Evolutionary conservation across 805 yeast genomes (phyloP).

Genomic region (Yarrowia sp.): DNA sequence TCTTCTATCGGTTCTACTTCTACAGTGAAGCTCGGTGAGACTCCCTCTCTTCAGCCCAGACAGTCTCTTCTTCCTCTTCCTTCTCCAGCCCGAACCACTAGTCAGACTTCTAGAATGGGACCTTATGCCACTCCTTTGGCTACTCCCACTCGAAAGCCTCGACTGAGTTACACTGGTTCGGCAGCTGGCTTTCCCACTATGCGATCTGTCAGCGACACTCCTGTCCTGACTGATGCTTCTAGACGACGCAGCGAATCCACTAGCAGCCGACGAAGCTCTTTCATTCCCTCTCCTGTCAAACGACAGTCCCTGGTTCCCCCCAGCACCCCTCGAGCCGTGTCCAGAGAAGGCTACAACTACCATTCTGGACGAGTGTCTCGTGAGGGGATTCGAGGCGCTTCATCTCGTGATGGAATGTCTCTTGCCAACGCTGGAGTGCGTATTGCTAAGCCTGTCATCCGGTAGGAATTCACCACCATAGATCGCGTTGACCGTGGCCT

Average conservation of each 20-base stretch:
- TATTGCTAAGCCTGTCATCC: neutral
- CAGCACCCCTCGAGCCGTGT: neutral
- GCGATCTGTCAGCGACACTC: conserved; percentile 13
- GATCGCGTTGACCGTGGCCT: conserved; percentile 24
- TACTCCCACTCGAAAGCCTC: conserved; percentile 20
- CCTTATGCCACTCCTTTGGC: conserved; percentile 3
- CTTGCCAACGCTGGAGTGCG: conserved; percentile 22
- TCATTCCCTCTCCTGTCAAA: conserved; percentile 9
- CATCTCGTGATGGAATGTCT: conserved; percentile 18
- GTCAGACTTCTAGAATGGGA: conserved; percentile 3
- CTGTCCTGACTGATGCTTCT: neutral
- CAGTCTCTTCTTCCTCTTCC: conserved; percentile 10
- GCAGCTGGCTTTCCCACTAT: neutral
- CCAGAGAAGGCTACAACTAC: neutral
- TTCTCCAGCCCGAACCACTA: neutral
- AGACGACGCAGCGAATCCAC: neutral
- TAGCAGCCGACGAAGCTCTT: conserved; percentile 5
- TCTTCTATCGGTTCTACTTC: conserved; percentile 9
- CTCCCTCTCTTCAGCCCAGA: conserved; percentile 9
- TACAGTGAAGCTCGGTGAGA: neutral
- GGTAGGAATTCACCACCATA: conserved; percentile 24
- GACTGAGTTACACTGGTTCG: neutral
- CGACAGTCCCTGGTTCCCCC: conserved; percentile 5
- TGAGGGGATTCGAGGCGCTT: conserved; percentile 6
- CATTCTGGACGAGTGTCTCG: conserved; percentile 17